Percentiles rank a stretch among this genome's conserved stretches.
Conservation (phyloP, 2,329 filamentous ascomycete genomes). For the Xylaria sp. region DNA sequence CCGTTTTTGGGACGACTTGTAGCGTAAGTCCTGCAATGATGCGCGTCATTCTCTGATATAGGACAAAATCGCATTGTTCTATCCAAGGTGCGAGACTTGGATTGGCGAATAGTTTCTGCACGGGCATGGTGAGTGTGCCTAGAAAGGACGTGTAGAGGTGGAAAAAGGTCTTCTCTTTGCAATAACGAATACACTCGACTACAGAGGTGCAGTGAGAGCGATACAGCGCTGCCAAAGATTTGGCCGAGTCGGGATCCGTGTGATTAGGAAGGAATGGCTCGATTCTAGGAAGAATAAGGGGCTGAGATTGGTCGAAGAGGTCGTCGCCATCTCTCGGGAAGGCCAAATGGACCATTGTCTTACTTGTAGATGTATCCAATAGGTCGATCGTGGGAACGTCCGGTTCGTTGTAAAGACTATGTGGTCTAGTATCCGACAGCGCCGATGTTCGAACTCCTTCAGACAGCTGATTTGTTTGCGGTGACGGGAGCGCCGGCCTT, state of each 20-base stretch:
- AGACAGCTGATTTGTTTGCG: slow-evolving; percentile 50
- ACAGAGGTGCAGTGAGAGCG: slow-evolving; percentile 94
- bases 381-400: slow-evolving; percentile 66
- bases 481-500: slow-evolving; percentile 50
- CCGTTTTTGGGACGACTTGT: slow-evolving; percentile 88
- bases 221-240: slow-evolving; percentile 87
- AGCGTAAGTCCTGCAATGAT: slow-evolving; percentile 89
- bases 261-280: slow-evolving; percentile 80
- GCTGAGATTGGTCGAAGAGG: slow-evolving; percentile 70
- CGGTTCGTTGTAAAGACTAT: slow-evolving; percentile 70
- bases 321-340: slow-evolving; percentile 69
- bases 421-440: slow-evolving; percentile 48
- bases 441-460: slow-evolving; percentile 43
- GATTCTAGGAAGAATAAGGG: slow-evolving; percentile 85
- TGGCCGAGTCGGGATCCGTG: slow-evolving; percentile 87
- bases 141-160: slow-evolving; percentile 95
- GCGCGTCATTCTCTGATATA: slow-evolving; percentile 97
- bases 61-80: slow-evolving; percentile 91
- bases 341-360: slow-evolving; percentile 67
- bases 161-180: slow-evolving; percentile 96
- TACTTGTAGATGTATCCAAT: slow-evolving; percentile 66
- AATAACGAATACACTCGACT: slow-evolving; percentile 94
- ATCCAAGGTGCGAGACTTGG: slow-evolving; percentile 89
- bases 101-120: slow-evolving; percentile 89
- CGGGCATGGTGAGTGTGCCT: slow-evolving; percentile 94